Evolutionary conservation across 768 basidiomycete species (phyloP).

Genomic region (Panellus pusillus): DNA sequence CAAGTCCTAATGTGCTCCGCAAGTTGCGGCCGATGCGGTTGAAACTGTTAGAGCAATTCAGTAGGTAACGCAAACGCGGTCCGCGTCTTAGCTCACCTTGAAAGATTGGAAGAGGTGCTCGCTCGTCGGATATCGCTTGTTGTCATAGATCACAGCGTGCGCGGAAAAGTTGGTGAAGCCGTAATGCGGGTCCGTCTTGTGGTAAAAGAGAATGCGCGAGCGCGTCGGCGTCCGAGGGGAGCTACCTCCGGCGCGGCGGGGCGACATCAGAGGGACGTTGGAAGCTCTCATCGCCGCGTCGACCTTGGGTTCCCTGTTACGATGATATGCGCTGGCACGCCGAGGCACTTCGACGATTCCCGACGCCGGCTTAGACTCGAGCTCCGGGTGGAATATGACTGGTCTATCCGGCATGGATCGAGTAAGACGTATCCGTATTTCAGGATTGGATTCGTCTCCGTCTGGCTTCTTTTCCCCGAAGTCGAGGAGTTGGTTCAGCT

Average conservation of each 20-base stretch:
- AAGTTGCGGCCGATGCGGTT: constrained; percentile 56
- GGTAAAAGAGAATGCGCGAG: constrained; percentile 57
- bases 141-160: constrained; percentile 61
- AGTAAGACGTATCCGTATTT: constrained; percentile 30
- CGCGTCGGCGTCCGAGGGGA: constrained; percentile 28
- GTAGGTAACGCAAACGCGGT: not conserved
- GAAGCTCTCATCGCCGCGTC: constrained; percentile 4
- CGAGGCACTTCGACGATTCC: constrained; percentile 15
- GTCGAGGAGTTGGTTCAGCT: constrained; percentile 40
- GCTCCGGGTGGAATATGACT: constrained; percentile 18
- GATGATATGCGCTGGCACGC: constrained; percentile 11
- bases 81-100: constrained; percentile 45
- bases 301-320: constrained; percentile 11
- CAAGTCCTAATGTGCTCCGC: constrained; percentile 71
- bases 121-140: constrained; percentile 69
- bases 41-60: constrained; percentile 44
- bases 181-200: constrained; percentile 63
- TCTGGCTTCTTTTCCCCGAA: constrained; percentile 35
- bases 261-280: constrained; percentile 21
- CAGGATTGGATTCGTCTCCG: constrained; percentile 18
- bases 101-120: constrained; percentile 79
- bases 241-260: constrained; percentile 9
- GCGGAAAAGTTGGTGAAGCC: constrained; percentile 76
- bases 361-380: constrained; percentile 9
- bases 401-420: constrained; percentile 31